Evolutionary conservation across 768 basidiomycete genomes (phyloP).

Genomic region (Suillus luteus): DNA sequence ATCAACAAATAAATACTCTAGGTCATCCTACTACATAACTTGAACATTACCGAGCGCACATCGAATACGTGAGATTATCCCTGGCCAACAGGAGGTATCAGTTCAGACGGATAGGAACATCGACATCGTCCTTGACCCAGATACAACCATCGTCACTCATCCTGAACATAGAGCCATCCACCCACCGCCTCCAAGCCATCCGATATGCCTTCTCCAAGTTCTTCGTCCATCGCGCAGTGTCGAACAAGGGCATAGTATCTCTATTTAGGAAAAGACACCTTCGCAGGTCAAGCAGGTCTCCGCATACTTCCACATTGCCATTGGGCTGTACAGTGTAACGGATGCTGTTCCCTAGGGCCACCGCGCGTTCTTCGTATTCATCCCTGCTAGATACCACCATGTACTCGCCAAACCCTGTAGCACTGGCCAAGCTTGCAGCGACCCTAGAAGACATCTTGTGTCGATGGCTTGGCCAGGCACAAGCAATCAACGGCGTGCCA

Average conservation of each 20-base stretch:
- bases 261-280: slow-evolving; percentile 43
- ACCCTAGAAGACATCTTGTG: slow-evolving; percentile 56
- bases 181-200: slow-evolving; percentile 51
- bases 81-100: background rate
- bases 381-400: slow-evolving; percentile 47
- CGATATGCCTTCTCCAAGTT: slow-evolving; percentile 48
- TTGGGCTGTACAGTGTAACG: slow-evolving; percentile 15
- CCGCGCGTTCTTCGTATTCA: slow-evolving; percentile 49
- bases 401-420: slow-evolving; percentile 48
- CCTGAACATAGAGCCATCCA: slow-evolving; percentile 40
- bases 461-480: slow-evolving; percentile 42
- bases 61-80: background rate
- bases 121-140: slow-evolving; percentile 34
- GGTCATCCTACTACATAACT: background rate
- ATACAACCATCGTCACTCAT: slow-evolving; percentile 35
- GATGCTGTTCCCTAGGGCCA: slow-evolving; percentile 39
- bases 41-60: background rate
- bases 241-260: slow-evolving; percentile 47
- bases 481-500: slow-evolving; percentile 52
- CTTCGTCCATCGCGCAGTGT: slow-evolving; percentile 47
- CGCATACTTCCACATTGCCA: slow-evolving; percentile 25
- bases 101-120: slow-evolving; percentile 9
- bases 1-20: background rate
- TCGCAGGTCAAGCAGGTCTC: slow-evolving; percentile 43
- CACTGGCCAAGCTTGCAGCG: slow-evolving; percentile 47